phyloP scores from a whole-genome alignment of 1,284 basidiomycete species.

The Leccinum insigne region DNA sequence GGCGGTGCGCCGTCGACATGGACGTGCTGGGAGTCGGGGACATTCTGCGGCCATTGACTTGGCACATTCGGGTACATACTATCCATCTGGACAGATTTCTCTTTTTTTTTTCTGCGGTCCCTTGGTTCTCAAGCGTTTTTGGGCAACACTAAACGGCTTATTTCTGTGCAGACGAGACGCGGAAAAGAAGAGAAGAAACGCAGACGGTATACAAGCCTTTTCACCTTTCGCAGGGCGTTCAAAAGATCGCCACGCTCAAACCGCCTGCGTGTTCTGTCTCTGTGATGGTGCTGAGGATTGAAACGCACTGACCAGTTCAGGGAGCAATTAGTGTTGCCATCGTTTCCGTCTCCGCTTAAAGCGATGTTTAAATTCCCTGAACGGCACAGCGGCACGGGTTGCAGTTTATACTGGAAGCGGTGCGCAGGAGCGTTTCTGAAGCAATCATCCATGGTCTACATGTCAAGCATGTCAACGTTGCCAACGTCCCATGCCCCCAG shows the following conservation, averaged over 20 bases:
- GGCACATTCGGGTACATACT: constrained; percentile 51
- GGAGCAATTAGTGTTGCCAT: constrained; percentile 28
- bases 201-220: constrained; percentile 39
- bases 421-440: constrained; percentile 26
- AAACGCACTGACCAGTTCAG: constrained; percentile 36
- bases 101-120: constrained; percentile 43
- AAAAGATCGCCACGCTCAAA: constrained; percentile 37
- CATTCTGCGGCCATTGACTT: constrained; percentile 52
- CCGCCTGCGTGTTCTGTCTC: constrained; percentile 42
- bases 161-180: constrained; percentile 45
- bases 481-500: not conserved
- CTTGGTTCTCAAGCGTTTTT: constrained; percentile 47
- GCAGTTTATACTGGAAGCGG: constrained; percentile 17
- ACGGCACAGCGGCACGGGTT: constrained; percentile 31
- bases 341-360: constrained; percentile 30
- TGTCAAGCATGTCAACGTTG: constrained; percentile 2
- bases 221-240: constrained; percentile 39
- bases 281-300: constrained; percentile 41
- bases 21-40: constrained; percentile 37
- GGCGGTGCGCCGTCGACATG: constrained; percentile 38
- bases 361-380: constrained; percentile 19
- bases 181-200: constrained; percentile 38
- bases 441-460: constrained; percentile 25
- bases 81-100: constrained; percentile 51
- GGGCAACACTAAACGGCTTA: constrained; percentile 55